Conservation (phyloP, 2,329 filamentous ascomycete species). For the Karstenula rhodostoma region DNA sequence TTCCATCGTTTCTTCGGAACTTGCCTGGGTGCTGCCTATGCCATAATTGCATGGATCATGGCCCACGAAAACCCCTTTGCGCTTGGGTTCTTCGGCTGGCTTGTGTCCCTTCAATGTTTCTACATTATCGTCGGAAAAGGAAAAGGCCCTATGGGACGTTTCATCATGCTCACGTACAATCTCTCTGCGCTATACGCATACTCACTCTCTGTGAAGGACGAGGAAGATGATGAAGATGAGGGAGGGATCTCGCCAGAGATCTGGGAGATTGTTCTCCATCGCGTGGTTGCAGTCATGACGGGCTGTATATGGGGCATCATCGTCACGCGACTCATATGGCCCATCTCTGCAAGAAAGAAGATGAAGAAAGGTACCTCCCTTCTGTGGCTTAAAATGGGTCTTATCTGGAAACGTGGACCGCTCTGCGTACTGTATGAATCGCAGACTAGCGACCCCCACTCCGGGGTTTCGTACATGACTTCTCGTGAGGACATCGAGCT, state of each 20-base stretch:
- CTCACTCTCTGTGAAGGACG: slow-evolving; percentile 80
- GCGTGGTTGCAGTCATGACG: slow-evolving; percentile 83
- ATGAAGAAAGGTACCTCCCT: slow-evolving; percentile 88
- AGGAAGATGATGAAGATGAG: slow-evolving; percentile 82
- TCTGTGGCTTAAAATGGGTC: slow-evolving; percentile 92
- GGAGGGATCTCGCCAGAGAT: slow-evolving; percentile 85
- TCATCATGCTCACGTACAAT: slow-evolving; percentile 95
- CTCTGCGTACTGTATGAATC: slow-evolving; percentile 70
- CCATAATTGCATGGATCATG: slow-evolving; percentile 79
- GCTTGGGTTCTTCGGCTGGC: slow-evolving; percentile 82
- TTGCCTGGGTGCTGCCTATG: slow-evolving; percentile 77
- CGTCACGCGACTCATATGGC: slow-evolving; percentile 89
- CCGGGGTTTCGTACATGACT: slow-evolving; percentile 73
- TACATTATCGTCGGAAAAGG: slow-evolving; percentile 86
- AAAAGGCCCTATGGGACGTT: slow-evolving; percentile 89
- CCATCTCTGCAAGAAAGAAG: slow-evolving; percentile 86
- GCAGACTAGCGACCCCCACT: slow-evolving; percentile 32
- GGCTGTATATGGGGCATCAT: slow-evolving; percentile 94
- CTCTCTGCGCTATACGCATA: slow-evolving; percentile 94
- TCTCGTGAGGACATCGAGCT: slow-evolving; percentile 88
- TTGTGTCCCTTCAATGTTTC: slow-evolving; percentile 83
- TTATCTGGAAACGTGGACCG: slow-evolving; percentile 96
- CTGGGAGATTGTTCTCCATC: slow-evolving; percentile 84
- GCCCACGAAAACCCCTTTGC: slow-evolving; percentile 76
- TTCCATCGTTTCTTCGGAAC: slow-evolving; percentile 88